phyloP scores from a whole-genome alignment of 1,284 basidiomycete genomes.

The Melampsora larici-populina region DNA sequence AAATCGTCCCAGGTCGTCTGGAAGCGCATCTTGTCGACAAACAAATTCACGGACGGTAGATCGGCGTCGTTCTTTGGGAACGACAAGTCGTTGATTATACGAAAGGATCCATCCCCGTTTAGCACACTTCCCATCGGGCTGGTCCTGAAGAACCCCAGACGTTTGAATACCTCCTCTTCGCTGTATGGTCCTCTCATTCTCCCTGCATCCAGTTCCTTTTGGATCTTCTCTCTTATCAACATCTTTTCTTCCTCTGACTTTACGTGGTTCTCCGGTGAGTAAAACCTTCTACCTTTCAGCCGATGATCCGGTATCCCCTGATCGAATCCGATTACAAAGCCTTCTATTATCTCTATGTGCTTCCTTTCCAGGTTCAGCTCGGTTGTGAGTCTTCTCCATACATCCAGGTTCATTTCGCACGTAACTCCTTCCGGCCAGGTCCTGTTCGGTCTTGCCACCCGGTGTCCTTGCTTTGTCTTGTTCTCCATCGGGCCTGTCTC shows the following conservation, averaged over 20 bases:
- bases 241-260: too few relatives aligned
- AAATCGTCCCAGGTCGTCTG: too few relatives aligned
- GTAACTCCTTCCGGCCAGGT: not conserved
- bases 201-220: not conserved
- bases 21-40: not conserved
- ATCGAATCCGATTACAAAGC: not conserved
- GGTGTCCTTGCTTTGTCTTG: too few relatives aligned
- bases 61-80: not conserved
- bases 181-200: not conserved
- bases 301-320: constrained; percentile 4
- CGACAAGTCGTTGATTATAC: not conserved
- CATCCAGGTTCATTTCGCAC: not conserved
- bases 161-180: not conserved
- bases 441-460: too few relatives aligned
- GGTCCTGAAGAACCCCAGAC: not conserved
- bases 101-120: not conserved
- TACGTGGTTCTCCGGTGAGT: too few relatives aligned
- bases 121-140: not conserved
- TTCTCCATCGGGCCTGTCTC: too few relatives aligned
- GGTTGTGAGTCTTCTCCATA: not conserved
- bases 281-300: not conserved
- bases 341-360: not conserved
- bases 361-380: not conserved
- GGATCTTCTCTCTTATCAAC: too few relatives aligned
- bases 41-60: constrained; percentile 5